Percentiles rank a stretch among this genome's conserved stretches.
These are phyloP conservation scores for Corylus heterophylla DNA, from an alignment of 306 rosid species.

Conservation along the genomic window DNA sequence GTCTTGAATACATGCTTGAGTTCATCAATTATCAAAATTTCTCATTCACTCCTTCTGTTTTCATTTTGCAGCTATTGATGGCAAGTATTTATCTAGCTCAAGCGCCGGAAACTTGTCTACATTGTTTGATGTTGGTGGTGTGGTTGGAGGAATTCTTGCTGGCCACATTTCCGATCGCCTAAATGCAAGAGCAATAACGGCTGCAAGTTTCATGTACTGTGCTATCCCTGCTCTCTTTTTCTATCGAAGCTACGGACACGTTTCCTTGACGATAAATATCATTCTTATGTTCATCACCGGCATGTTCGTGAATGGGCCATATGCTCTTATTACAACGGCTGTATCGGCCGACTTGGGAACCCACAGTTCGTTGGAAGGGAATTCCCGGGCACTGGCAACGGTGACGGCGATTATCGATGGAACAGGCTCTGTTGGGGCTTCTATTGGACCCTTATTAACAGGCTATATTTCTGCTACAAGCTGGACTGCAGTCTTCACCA, in stretches of 20 bases:
- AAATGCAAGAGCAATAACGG: constrained; percentile 92
- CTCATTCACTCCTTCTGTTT: not conserved
- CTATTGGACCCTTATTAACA: constrained; percentile 83
- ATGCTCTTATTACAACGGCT: constrained; percentile 95
- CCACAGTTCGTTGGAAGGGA: constrained; percentile 78
- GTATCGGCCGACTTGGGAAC: constrained; percentile 99
- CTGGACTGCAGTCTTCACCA: constrained; percentile 87
- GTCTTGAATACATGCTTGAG: not conserved
- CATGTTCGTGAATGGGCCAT: constrained; percentile 94
- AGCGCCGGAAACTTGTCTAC: constrained; percentile 82
- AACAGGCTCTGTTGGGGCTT: constrained; percentile 97
- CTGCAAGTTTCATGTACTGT: constrained; percentile 99
- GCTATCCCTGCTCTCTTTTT: constrained; percentile 93
- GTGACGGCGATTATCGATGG: constrained; percentile 97
- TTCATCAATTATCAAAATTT: not conserved
- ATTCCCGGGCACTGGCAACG: constrained; percentile 89
- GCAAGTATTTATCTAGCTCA: constrained; percentile 70
- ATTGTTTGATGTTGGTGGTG: constrained; percentile 94
- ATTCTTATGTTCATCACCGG: constrained; percentile 82
- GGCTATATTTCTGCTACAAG: constrained; percentile 84
- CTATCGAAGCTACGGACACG: constrained; percentile 72
- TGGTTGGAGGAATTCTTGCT: constrained; percentile 89
- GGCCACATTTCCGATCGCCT: constrained; percentile 91
- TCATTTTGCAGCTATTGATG: constrained; percentile 80
- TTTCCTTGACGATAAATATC: constrained; percentile 58